Evolutionary conservation across 352 stramenopile species (phyloP), one percentile per base, ranked within the genome.

Genomic region (Phytophthora aleatoria): DNA sequence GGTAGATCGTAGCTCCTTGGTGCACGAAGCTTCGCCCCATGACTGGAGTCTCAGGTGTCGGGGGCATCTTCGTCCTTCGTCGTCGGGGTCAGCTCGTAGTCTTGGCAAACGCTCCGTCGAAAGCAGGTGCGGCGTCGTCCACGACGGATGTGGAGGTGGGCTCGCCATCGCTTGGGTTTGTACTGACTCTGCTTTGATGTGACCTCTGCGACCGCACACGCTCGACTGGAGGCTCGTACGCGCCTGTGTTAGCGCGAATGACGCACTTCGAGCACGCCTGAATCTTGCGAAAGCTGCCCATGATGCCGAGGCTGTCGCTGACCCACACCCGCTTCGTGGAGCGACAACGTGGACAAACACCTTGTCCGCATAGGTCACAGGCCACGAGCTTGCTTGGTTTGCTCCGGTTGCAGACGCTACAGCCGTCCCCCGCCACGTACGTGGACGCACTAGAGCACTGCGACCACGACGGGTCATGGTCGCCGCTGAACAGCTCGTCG

Each of bases 241-340:
- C 41, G 7, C 69, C 61, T 0, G 64, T 69, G 50, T 81, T 79
- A 20, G 75, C 75, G 8, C 54, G 57, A 16, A 72, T 68, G 50
- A 84, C 73, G 59, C 75, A 84, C 11, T 67, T 70, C 10, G 67
- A 79, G 56, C 75, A 84, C 9, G 66, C 57, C 7, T 64, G 58
- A n/a, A 84, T 57, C 55, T 84, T 84, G 28, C 64, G 50, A 51
- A 84, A 84, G 12, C 61, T 58, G 10, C 75, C 75, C 63, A 84
- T 48, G 27, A 84, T 73, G 2, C 69, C 65, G 39, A 59, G 36
- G 5, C 28, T 48, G 39, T 81, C 66, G 12, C 64, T 72, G 16
- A 74, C 33, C 57, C 82, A 89, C 27, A 89, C 64, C 8, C 67
- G 65, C 48, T 79, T 79, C 15, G 47, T 65, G 5, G 56, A 66